These are phyloP conservation scores for Misopates orontium DNA, from an alignment of 257 asterid species.

Conservation along the genomic window DNA sequence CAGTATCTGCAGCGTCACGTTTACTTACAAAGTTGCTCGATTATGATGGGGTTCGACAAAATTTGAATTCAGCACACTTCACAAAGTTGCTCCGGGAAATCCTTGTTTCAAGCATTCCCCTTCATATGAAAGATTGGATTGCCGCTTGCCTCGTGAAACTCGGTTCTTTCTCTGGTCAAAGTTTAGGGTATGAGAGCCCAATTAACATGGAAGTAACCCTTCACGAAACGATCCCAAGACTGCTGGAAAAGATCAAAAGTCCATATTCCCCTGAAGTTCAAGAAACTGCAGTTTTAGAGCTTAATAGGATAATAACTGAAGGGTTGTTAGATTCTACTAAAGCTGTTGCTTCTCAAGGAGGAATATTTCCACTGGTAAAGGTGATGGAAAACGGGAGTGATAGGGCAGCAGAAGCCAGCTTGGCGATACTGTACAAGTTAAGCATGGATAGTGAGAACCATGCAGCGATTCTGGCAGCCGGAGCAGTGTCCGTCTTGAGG, in stretches of 20 bases:
- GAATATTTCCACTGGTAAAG: conserved; percentile 66
- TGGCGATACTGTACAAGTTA: conserved; percentile 60
- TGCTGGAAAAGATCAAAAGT: conserved; percentile 56
- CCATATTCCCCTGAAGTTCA: conserved; percentile 49
- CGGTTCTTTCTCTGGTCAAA: conserved; percentile 38
- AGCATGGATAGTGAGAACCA: conserved; percentile 87
- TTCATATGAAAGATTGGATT: conserved; percentile 66
- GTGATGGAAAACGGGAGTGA: conserved; percentile 58
- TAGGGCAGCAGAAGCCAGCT: conserved; percentile 60
- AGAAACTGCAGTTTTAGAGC: conserved; percentile 75
- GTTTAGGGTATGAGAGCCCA: conserved; percentile 39
- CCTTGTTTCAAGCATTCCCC: conserved; percentile 58
- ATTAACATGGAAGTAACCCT: conserved; percentile 62
- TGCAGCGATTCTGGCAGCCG: conserved; percentile 69
- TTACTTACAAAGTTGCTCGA: conserved; percentile 66
- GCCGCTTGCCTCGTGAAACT: conserved; percentile 85
- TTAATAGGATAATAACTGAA: conserved; percentile 64
- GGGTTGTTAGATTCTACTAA: conserved; percentile 60
- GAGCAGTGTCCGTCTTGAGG: conserved; percentile 70
- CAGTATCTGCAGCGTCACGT: conserved; percentile 69
- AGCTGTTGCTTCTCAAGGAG: conserved; percentile 62
- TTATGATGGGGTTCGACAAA: conserved; percentile 35
- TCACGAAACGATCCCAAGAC: conserved; percentile 75
- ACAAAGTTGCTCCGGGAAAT: conserved; percentile 53
- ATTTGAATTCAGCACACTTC: conserved; percentile 35